phyloP scores from a whole-genome alignment of 495 filamentous ascomycete species.

The Penicillium crystallinum region DNA sequence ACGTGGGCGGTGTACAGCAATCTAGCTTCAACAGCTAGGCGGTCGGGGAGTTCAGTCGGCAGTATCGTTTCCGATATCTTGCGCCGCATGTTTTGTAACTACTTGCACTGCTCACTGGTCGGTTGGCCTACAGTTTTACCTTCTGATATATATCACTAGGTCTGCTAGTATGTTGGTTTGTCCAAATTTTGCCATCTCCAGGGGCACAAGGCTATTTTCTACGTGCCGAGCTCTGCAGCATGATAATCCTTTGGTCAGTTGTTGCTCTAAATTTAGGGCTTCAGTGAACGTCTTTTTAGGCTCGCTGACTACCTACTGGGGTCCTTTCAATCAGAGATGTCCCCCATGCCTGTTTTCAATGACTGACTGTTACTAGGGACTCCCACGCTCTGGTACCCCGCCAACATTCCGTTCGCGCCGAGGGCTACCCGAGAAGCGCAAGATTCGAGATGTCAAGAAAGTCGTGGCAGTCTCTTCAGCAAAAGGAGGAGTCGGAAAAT shows the following conservation, averaged over 20 bases:
- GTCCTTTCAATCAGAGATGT: no score
- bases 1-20: background rate
- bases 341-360: background rate
- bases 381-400: slow-evolving; percentile 71
- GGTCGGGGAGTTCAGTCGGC: slow-evolving; percentile 11
- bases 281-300: background rate
- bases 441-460: slow-evolving; percentile 76
- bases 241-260: slow-evolving; percentile 82
- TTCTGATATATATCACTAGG: background rate
- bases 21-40: slow-evolving; percentile 4
- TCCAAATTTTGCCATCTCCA: background rate
- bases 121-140: background rate
- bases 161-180: slow-evolving; percentile 3
- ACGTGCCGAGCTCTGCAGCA: slow-evolving; percentile 60
- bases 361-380: slow-evolving; percentile 50
- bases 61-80: slow-evolving; percentile 5
- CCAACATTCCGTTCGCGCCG: slow-evolving; percentile 72
- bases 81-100: background rate
- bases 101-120: background rate
- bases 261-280: background rate
- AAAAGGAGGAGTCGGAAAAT: slow-evolving; percentile 96
- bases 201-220: slow-evolving; percentile 52
- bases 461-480: slow-evolving; percentile 90
- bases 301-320: background rate
- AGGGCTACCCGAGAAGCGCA: slow-evolving; percentile 74